Percentiles rank a stretch among this genome's conserved stretches.
Evolutionary conservation across 2,329 filamentous ascomycete species (phyloP).

Genomic region (Diplodia corticola): DNA sequence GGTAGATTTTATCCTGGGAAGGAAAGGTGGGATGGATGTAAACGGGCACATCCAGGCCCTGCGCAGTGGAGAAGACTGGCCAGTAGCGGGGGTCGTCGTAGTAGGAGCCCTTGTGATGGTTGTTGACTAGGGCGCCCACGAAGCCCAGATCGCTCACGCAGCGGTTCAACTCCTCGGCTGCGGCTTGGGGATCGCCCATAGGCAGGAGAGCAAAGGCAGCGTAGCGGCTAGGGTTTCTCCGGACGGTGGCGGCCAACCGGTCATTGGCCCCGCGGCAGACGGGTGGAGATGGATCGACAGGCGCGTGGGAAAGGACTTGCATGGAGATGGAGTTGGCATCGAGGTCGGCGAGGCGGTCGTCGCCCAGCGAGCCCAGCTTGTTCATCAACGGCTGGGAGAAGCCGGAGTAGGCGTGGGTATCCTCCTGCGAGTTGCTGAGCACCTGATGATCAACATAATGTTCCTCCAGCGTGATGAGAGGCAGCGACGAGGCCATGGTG

Average conservation of each 20-base stretch:
- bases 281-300: constrained; percentile 19
- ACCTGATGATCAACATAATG: constrained; percentile 19
- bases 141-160: constrained; percentile 52
- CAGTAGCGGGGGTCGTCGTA: constrained; percentile 37
- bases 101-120: constrained; percentile 35
- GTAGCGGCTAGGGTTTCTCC: constrained; percentile 37
- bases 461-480: constrained; percentile 21
- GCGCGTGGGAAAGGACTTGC: constrained; percentile 22
- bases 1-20: constrained; percentile 29
- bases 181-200: constrained; percentile 37
- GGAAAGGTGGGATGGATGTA: constrained; percentile 39
- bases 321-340: constrained; percentile 21
- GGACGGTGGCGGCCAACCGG: constrained; percentile 15
- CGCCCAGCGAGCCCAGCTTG: constrained; percentile 18
- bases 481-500: constrained; percentile 14
- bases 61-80: constrained; percentile 33
- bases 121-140: constrained; percentile 58
- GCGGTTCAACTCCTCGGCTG: constrained; percentile 33
- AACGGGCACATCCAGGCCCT: constrained; percentile 37
- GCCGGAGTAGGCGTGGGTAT: constrained; percentile 9
- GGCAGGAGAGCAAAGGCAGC: constrained; percentile 45
- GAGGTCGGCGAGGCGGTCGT: constrained; percentile 20
- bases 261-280: constrained; percentile 19
- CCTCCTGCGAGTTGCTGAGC: constrained; percentile 12
- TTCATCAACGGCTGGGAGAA: constrained; percentile 15